Conservation (phyloP, 2,329 filamentous ascomycete genomes). For the Aureobasidium musti region DNA sequence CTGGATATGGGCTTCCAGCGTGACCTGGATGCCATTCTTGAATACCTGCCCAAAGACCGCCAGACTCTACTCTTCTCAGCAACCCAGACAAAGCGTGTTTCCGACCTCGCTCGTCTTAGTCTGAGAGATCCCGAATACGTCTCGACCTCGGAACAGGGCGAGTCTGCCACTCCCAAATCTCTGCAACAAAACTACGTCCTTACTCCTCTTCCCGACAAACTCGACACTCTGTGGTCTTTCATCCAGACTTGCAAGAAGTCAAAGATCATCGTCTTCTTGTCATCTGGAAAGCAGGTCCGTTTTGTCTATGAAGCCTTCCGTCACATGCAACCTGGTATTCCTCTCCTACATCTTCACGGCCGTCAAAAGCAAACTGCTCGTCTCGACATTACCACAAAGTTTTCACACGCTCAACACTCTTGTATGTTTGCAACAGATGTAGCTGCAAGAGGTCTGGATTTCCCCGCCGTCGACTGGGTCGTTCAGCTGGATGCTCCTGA, state of each 20-base stretch:
- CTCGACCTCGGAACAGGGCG: slow-evolving; percentile 82
- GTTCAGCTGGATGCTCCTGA: slow-evolving; percentile 98
- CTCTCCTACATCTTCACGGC: slow-evolving; percentile 88
- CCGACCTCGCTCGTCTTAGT: slow-evolving; percentile 84
- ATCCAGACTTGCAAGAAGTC: slow-evolving; percentile 86
- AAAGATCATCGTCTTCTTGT: slow-evolving; percentile 94
- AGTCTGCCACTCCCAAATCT: slow-evolving; percentile 75
- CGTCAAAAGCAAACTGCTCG: slow-evolving; percentile 89
- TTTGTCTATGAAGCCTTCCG: slow-evolving; percentile 94
- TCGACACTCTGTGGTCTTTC: slow-evolving; percentile 91
- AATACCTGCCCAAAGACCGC: slow-evolving; percentile 80
- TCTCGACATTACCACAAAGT: slow-evolving; percentile 82
- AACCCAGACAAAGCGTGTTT: slow-evolving; percentile 92
- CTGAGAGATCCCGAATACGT: slow-evolving; percentile 92
- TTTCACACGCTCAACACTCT: slow-evolving; percentile 75
- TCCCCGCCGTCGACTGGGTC: slow-evolving; percentile 96
- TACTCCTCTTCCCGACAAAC: slow-evolving; percentile 81
- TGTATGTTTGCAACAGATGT: slow-evolving; percentile 97
- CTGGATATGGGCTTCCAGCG: slow-evolving; percentile 96
- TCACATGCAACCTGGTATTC: slow-evolving; percentile 90
- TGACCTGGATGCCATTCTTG: slow-evolving; percentile 87
- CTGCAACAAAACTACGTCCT: slow-evolving; percentile 91
- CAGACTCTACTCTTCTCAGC: slow-evolving; percentile 96
- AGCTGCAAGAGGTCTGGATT: slow-evolving; percentile 89
- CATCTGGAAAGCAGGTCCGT: slow-evolving; percentile 92